Evolutionary conservation across 164 flowering plant genomes (phyloP), one percentile per base, ranked within the genome.

Genomic region (Houttuynia cordata): DNA sequence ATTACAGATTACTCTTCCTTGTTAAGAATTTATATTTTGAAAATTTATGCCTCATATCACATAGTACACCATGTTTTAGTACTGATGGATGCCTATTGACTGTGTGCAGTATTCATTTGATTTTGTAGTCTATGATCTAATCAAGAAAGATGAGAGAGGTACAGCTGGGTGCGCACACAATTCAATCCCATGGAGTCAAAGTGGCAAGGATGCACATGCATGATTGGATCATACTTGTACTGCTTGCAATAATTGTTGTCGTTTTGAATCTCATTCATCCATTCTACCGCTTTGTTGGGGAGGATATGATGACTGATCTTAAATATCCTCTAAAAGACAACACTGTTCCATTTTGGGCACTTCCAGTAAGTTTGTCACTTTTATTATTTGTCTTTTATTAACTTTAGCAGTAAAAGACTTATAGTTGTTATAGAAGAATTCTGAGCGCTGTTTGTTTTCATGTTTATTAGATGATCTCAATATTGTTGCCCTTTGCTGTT

Each of bases 311-410:
- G 87, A 18, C 67, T 0, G 93, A 84, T 65, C 87, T 91, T 42
- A 84, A 69, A 57, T 91, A 86, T 62, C 96, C 97, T 17, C 39
- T 84, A 67, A 77, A 91, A 63, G 71, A 64, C 30, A 83, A 84
- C 60, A 87, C 96, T 0, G 84, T 91, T 23, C 97, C 97, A 20
- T 24, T 75, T 0, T 91, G 96, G 97, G 66, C 97, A 58, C 88
- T 91, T 62, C 96, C 93, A 17, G 97, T 91, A 75, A 52, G 22
- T 23, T 14, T 50, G n/a, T 10, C n/a, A n/a, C 19, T 41, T 1
- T 58, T 45, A 45, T 45, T 45, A 2, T 2, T 45, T 10, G 17
- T 45, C 0, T 17, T 12, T 45, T 12, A 45, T 45, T 12, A 12
- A 8, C 14, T 45, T 12, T 10, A 3, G 17, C 17, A 12, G 17